Percentiles rank a stretch among this genome's conserved stretches.
Conservation (phyloP, 805 yeast species). For the Lachancea mirantina region DNA sequence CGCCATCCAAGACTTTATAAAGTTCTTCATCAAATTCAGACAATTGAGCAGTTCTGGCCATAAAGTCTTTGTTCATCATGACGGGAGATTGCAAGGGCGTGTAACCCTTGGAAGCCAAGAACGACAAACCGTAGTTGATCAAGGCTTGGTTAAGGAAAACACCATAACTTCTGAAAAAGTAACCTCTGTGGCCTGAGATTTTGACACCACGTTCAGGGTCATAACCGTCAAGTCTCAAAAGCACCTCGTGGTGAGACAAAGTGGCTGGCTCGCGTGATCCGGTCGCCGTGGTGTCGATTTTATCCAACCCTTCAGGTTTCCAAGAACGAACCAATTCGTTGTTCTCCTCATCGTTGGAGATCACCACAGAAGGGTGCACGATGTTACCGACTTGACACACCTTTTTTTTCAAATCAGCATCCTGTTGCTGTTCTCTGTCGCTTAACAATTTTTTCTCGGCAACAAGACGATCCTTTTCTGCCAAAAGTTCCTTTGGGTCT, state of each 20-base stretch:
- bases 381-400: slow-evolving; percentile 90
- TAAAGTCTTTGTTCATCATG: slow-evolving; percentile 98
- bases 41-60: slow-evolving; percentile 98
- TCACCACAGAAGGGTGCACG: slow-evolving; percentile 87
- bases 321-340: slow-evolving; percentile 82
- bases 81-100: slow-evolving; percentile 95
- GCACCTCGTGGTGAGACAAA: slow-evolving; percentile 91
- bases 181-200: slow-evolving; percentile 97
- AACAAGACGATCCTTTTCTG: slow-evolving; percentile 69
- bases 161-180: slow-evolving; percentile 89
- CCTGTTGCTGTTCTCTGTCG: slow-evolving; percentile 72
- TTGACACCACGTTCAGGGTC: slow-evolving; percentile 99
- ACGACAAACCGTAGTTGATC: slow-evolving; percentile 89
- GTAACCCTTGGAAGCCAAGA: slow-evolving; percentile 72
- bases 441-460: slow-evolving; percentile 61
- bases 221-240: slow-evolving; percentile 91
- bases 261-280: slow-evolving; percentile 70
- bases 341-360: slow-evolving; percentile 82
- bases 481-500: slow-evolving; percentile 79
- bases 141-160: slow-evolving; percentile 97
- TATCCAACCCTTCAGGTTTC: slow-evolving; percentile 67
- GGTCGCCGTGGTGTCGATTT: slow-evolving; percentile 59
- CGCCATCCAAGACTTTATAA: slow-evolving; percentile 94
- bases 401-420: slow-evolving; percentile 62
- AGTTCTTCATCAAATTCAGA: slow-evolving; percentile 97